phyloP scores from a whole-genome alignment of 2,329 filamentous ascomycete species.

The Claviceps africana region DNA sequence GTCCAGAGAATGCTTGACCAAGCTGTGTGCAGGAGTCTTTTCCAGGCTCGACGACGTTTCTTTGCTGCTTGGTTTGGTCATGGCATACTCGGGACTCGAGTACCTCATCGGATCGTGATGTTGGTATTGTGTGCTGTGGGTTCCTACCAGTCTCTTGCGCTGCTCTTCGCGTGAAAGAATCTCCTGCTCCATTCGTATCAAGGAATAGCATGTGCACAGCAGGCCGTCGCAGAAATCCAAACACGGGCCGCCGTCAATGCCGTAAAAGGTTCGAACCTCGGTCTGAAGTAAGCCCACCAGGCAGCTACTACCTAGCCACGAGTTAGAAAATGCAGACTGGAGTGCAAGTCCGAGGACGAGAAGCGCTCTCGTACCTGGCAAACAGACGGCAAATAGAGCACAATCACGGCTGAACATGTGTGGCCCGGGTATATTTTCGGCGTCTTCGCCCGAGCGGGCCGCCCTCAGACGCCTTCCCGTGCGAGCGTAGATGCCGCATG shows the following conservation, averaged over 20 bases:
- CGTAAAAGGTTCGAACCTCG: slow-evolving; percentile 19
- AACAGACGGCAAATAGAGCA: slow-evolving; percentile 10
- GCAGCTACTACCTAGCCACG: slow-evolving; percentile 16
- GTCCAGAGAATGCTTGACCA: slow-evolving; percentile 5
- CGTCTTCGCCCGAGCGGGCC: slow-evolving; percentile 11
- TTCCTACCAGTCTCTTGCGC: slow-evolving; percentile 4
- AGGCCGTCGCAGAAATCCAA: slow-evolving; percentile 15
- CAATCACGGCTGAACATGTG: slow-evolving; percentile 13
- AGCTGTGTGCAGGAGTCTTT: background rate
- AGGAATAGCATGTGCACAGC: slow-evolving; percentile 15
- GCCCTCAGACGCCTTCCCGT: slow-evolving; percentile 12
- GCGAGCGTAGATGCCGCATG: slow-evolving; percentile 17
- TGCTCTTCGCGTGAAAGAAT: slow-evolving; percentile 17
- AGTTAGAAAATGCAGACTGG: background rate
- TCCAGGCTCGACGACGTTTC: background rate
- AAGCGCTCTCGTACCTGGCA: slow-evolving; percentile 18
- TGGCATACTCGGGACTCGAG: slow-evolving; percentile 4
- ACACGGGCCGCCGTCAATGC: slow-evolving; percentile 14
- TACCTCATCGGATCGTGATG: slow-evolving; percentile 12
- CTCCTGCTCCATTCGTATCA: slow-evolving; percentile 19
- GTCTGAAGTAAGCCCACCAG: slow-evolving; percentile 17
- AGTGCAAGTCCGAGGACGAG: background rate
- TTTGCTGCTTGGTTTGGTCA: background rate
- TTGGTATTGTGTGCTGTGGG: slow-evolving; percentile 10
- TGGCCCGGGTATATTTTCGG: slow-evolving; percentile 6